Evolutionary conservation across 345 rosid genomes (phyloP).

Genomic region (Arabis hirsuta): DNA sequence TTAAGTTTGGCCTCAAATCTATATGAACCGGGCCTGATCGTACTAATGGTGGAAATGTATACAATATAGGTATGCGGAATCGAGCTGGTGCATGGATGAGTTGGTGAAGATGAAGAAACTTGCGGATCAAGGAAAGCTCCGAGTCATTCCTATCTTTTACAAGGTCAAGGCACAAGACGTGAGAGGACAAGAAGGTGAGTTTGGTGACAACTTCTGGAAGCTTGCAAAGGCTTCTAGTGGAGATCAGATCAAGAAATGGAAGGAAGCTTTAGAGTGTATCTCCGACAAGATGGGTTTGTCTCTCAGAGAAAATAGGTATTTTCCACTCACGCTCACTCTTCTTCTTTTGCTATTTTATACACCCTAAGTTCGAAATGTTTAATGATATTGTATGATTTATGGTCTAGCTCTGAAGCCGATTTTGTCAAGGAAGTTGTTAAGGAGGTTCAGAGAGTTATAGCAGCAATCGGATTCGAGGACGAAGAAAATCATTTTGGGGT

Average conservation of each 20-base stretch:
- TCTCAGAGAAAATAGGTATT: constrained; percentile 5
- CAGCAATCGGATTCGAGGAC: neutral
- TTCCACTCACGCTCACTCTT: neutral
- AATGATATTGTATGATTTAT: neutral
- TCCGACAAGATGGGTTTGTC: too few species aligned
- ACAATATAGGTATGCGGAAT: constrained; percentile 21
- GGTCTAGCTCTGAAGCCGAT: constrained; percentile 14
- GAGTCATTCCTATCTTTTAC: constrained; percentile 16
- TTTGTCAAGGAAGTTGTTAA: constrained; percentile 7
- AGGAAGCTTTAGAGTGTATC: too few species aligned
- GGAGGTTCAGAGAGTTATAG: neutral
- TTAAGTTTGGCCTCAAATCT: too few species aligned
- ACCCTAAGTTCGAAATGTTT: too few species aligned
- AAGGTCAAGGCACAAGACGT: constrained; percentile 2
- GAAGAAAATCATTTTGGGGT: neutral
- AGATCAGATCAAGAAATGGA: too few species aligned
- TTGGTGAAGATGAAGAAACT: constrained; percentile 20
- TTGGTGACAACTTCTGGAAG: too few species aligned
- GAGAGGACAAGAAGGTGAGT: neutral
- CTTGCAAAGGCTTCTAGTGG: too few species aligned
- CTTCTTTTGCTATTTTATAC: neutral
- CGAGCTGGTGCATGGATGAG: constrained; percentile 27
- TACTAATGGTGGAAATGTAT: too few species aligned
- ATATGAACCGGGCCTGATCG: too few species aligned
- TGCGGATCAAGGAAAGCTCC: constrained; percentile 16